phyloP scores from a whole-genome alignment of 2,329 filamentous ascomycete species.

The Hypoxylon sp. region DNA sequence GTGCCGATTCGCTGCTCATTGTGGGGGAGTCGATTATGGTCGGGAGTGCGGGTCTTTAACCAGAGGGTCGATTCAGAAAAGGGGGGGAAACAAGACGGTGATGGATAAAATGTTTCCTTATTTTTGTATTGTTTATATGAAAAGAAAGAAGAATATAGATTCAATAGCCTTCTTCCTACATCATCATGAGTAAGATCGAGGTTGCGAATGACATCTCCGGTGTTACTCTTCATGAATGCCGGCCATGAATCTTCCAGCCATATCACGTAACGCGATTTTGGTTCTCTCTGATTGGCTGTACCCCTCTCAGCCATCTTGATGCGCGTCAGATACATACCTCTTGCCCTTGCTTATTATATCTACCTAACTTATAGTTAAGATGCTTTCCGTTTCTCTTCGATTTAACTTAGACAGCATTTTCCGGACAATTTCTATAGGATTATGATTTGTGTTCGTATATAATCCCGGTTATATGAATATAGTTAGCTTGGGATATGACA shows the following conservation, averaged over 20 bases:
- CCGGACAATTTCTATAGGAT: background rate
- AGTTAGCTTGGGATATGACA: background rate
- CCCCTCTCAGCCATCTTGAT: slow-evolving; percentile 11
- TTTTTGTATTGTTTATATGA: background rate
- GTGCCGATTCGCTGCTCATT: slow-evolving; percentile 43
- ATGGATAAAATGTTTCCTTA: background rate
- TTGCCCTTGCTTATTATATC: background rate
- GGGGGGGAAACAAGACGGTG: background rate
- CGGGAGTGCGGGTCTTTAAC: background rate
- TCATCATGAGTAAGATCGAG: slow-evolving; percentile 12
- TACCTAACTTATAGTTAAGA: background rate
- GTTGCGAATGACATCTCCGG: slow-evolving; percentile 20
- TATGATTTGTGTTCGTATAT: background rate
- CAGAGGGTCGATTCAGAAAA: background rate
- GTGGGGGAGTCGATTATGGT: slow-evolving; percentile 5
- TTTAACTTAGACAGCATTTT: background rate
- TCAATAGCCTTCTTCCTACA: background rate
- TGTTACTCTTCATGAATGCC: slow-evolving; percentile 7
- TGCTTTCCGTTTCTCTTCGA: background rate
- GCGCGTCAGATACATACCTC: background rate
- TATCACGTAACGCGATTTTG: slow-evolving; percentile 25
- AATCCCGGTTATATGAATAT: background rate
- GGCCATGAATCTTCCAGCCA: slow-evolving; percentile 7
- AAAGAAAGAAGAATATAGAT: background rate
- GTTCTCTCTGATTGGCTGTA: slow-evolving; percentile 25